Base-by-base conservation (phyloP, 2,329 filamentous ascomycete genomes). In the Xylaria multiplex region DNA sequence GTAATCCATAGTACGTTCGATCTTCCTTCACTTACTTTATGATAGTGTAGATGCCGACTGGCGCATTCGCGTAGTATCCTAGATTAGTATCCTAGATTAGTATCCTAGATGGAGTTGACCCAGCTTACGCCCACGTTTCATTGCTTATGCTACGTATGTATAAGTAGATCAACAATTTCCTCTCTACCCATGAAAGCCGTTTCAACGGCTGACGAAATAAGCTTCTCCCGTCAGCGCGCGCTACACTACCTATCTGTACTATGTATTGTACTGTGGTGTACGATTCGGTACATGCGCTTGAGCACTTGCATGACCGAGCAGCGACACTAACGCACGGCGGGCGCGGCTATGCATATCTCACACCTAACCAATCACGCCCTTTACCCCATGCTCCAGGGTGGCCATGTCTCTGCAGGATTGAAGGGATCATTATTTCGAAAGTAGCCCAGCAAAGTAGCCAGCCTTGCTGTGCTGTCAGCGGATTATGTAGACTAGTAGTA, bases 341-440 rank as follows among this genome's bases (percentile, higher is more conserved):
- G 74, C 76, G 75, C 76, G 76, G 75, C 74, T 77, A 78, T 78
- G 75, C 76, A 77, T 73, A 74, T 75, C 74, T 71, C 68, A 73
- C 71, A 73, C 70, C 70, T 73, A 66, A 43, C 76, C 74, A 76
- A 76, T 75, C 72, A 73, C 65, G 69, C 58, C 49, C 65, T 45
- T 70, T 75, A 73, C 73, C 72, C 74, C 73, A 75, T 73, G 70
- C 69, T 64, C 67, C 61, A 66, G 57, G 59, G 67, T 40, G 13
- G 19, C 54, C 50, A 35, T 54, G 35, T 54, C 27, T 64, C 57
- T 66, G 67, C 68, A 72, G 68, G 68, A 64, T 66, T 49, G 45
- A 59, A 64, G 60, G 57, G 66, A 65, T 59, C 50, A 49, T 49
- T 65, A 64, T 65, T 66, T 67, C 59, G 48, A 60, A 66, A 56